Conservation (phyloP, 805 yeast species). For the Candida maltosa region DNA sequence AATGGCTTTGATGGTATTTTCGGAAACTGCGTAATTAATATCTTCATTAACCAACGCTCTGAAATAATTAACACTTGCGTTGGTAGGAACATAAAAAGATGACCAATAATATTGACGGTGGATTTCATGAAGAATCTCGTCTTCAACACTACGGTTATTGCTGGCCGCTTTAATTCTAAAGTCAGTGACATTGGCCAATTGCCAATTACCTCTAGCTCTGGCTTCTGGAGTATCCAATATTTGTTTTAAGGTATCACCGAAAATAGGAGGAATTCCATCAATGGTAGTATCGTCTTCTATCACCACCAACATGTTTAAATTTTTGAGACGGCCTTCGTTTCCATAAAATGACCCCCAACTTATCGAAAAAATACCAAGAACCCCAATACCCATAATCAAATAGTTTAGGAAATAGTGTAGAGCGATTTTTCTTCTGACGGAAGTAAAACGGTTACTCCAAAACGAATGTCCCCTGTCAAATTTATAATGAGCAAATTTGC, state of each 20-base stretch:
- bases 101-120: conserved; percentile 64
- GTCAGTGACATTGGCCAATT: conserved; percentile 22
- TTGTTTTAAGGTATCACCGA: conserved; percentile 46
- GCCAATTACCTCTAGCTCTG: conserved; percentile 32
- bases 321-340: conserved; percentile 24
- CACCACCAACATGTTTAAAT: conserved; percentile 36
- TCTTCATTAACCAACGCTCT: conserved; percentile 41
- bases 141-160: conserved; percentile 18
- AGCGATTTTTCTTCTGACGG: conserved; percentile 16
- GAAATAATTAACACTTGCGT: conserved; percentile 40
- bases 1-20: conserved; percentile 31
- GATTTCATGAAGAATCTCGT: conserved; percentile 42
- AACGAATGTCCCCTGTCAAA: too few relatives aligned
- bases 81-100: conserved; percentile 48
- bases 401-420: conserved; percentile 19
- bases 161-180: conserved; percentile 24
- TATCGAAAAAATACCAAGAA: conserved; percentile 31
- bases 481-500: too few relatives aligned
- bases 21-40: conserved; percentile 23
- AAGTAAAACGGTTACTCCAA: too few relatives aligned
- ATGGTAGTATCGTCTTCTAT: conserved; percentile 18
- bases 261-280: conserved; percentile 33
- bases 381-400: conserved; percentile 28
- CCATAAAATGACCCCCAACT: conserved; percentile 41
- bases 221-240: conserved; percentile 21